Percentiles rank a stretch among this genome's conserved stretches.
Conservation (phyloP, 345 rosid genomes). For the Hirschfeldia incana region DNA sequence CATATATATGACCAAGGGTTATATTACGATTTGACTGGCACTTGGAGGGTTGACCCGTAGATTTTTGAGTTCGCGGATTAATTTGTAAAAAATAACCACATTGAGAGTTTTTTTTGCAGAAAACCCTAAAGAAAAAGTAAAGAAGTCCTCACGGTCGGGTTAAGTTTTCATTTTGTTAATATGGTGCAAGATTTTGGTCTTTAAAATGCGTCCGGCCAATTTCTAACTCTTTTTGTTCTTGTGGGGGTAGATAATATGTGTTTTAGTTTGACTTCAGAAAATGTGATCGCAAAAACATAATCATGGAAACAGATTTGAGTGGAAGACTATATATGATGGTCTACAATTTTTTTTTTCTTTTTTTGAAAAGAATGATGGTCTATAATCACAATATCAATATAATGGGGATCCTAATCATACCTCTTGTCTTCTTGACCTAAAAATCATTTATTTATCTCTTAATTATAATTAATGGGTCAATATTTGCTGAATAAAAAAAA, state of each 20-base stretch:
- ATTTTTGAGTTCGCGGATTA: no score
- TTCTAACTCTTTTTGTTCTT: neutral
- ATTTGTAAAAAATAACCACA: no score
- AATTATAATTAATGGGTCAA: neutral
- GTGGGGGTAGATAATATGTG: slow-evolving; percentile 12
- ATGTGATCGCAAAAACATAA: slow-evolving; percentile 26
- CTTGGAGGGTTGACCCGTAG: no score
- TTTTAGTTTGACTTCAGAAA: slow-evolving; percentile 31
- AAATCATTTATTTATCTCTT: slow-evolving; percentile 25
- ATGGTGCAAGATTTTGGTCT: neutral
- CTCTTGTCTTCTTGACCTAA: slow-evolving; percentile 30
- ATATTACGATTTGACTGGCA: no score
- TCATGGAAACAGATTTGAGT: slow-evolving; percentile 30
- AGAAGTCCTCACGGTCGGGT: neutral
- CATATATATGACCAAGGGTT: no score
- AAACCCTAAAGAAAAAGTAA: neutral
- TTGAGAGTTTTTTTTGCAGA: no score
- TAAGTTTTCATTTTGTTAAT: neutral
- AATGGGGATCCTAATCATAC: slow-evolving; percentile 30
- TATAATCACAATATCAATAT: slow-evolving; percentile 19
- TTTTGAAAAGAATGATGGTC: neutral
- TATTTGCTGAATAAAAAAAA: no score
- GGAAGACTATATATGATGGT: slow-evolving; percentile 31
- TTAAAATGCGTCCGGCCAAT: neutral
- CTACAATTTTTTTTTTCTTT: neutral